Percentiles rank a stretch among this genome's conserved stretches.
Evolutionary conservation across 345 rosid species (phyloP).

Genomic region (Populus nigra): DNA sequence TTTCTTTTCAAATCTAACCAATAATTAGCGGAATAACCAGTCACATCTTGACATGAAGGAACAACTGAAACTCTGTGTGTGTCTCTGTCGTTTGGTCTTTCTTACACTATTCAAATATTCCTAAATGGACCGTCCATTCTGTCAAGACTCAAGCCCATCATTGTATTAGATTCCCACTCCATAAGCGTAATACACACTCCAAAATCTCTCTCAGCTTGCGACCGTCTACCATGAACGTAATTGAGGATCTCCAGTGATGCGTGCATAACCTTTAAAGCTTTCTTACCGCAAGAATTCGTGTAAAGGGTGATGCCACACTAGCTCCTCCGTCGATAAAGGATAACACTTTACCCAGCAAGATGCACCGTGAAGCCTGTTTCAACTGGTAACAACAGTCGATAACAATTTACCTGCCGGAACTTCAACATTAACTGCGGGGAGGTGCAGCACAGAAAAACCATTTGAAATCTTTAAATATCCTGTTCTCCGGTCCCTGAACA

Average conservation of each 20-base stretch:
- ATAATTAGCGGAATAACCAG: constrained; percentile 2
- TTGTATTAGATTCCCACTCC: constrained; percentile 24
- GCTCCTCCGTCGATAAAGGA: neutral
- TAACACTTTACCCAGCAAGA: neutral
- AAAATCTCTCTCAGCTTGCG: neutral
- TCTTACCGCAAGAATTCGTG: neutral
- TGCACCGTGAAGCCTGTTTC: neutral
- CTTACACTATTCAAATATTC: constrained; percentile 40
- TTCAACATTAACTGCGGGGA: neutral
- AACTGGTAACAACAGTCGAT: neutral
- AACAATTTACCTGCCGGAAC: neutral
- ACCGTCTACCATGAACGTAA: neutral
- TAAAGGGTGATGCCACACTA: neutral
- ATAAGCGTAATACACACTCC: constrained; percentile 11
- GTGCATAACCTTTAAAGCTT: neutral
- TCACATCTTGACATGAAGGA: constrained; percentile 24
- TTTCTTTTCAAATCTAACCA: neutral
- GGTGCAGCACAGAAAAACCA: neutral
- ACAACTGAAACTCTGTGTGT: constrained; percentile 7
- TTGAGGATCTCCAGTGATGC: neutral
- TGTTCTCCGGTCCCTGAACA: neutral
- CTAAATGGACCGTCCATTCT: constrained; percentile 20
- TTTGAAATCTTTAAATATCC: neutral
- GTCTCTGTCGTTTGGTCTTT: constrained; percentile 17
- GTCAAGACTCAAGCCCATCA: constrained; percentile 11